Conservation (phyloP, 495 filamentous ascomycete genomes). For the Delitschia confertaspora region DNA sequence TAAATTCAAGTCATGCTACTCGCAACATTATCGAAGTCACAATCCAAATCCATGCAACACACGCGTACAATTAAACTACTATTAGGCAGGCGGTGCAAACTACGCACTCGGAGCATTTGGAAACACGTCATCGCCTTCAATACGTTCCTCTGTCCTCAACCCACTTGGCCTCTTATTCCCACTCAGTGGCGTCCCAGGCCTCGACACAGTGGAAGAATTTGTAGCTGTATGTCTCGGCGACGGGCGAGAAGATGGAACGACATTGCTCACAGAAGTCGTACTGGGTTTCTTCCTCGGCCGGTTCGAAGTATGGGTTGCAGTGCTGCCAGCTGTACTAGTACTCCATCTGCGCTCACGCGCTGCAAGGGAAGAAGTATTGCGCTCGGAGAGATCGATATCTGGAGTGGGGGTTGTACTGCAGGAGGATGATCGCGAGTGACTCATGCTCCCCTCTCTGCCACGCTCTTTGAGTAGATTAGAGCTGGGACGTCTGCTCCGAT, state of each 20-base stretch:
- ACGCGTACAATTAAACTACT: too few relatives aligned
- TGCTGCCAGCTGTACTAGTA: conserved; percentile 25
- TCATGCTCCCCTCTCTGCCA: conserved; percentile 15
- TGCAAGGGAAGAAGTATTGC: conserved; percentile 1
- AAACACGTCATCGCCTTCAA: not conserved
- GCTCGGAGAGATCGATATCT: conserved; percentile 23
- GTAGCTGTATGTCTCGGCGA: not conserved
- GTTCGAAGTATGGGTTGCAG: conserved; percentile 16
- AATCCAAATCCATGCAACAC: too few relatives aligned
- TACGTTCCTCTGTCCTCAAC: not conserved
- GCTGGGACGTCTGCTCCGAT: conserved; percentile 17
- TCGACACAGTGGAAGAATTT: conserved; percentile 2
- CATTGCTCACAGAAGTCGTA: too few relatives aligned
- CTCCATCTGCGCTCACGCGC: conserved; percentile 26
- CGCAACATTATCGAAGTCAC: too few relatives aligned
- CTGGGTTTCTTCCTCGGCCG: conserved; percentile 8
- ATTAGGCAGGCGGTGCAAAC: too few relatives aligned
- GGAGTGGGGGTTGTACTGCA: conserved; percentile 25
- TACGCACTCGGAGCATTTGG: conserved; percentile 17
- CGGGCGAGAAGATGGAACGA: not conserved
- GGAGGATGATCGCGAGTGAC: conserved; percentile 19
- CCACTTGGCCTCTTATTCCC: conserved; percentile 19
- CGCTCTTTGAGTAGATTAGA: conserved; percentile 7
- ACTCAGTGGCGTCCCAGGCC: conserved; percentile 14
- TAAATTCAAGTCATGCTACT: too few relatives aligned